Conservation (phyloP, 371 early-diverging fungal genomes). For the Lichtheimia ornata region DNA sequence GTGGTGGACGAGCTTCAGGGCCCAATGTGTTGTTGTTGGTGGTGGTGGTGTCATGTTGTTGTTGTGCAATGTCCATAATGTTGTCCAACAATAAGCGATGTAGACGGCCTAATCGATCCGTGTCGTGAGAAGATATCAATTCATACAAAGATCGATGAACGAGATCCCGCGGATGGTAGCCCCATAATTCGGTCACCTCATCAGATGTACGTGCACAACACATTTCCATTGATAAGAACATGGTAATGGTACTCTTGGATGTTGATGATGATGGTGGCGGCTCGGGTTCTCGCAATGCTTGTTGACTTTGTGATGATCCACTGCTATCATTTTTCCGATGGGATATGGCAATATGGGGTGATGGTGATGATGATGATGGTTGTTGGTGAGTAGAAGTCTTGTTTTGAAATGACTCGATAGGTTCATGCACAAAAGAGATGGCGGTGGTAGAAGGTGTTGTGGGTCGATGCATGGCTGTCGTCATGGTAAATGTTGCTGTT, state of each 20-base stretch:
- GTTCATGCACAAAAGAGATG: conserved; percentile 20
- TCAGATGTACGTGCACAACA: conserved; percentile 57
- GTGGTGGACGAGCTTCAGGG: conserved; percentile 20
- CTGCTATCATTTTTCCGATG: conserved; percentile 6
- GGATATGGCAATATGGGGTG: neutral
- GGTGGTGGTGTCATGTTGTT: conserved; percentile 8
- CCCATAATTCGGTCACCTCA: conserved; percentile 46
- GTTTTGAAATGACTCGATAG: conserved; percentile 10
- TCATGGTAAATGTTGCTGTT: conserved; percentile 11
- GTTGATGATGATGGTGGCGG: conserved; percentile 12
- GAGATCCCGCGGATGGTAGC: conserved; percentile 54
- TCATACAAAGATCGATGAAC: conserved; percentile 51
- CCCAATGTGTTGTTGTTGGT: conserved; percentile 6
- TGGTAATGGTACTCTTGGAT: conserved; percentile 20
- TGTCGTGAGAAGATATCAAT: conserved; percentile 41
- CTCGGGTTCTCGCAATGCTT: conserved; percentile 13
- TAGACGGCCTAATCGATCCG: conserved; percentile 35
- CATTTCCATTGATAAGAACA: conserved; percentile 50
- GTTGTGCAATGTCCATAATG: conserved; percentile 28
- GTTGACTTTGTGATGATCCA: conserved; percentile 1
- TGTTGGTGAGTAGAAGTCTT: neutral
- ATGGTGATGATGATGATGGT: too few species aligned
- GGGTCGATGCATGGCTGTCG: neutral
- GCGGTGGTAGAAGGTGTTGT: conserved; percentile 6
- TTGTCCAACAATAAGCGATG: conserved; percentile 43